These are phyloP conservation scores for Teratosphaeriaceae sp. DNA, from an alignment of 2,329 filamentous ascomycete species.

Conservation along the genomic window DNA sequence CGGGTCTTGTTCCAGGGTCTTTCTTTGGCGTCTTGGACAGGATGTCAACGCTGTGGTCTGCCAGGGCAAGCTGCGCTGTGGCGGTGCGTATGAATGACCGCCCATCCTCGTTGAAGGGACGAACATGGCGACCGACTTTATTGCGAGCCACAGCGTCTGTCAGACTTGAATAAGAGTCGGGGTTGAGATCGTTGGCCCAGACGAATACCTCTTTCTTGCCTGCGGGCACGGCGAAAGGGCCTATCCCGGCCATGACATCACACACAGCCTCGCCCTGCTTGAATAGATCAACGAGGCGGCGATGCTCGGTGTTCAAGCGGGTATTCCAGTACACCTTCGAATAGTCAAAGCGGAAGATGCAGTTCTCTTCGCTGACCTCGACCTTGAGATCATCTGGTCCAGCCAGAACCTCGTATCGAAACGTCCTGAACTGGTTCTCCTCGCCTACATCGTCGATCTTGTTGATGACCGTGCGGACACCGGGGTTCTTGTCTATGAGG, in stretches of 20 bases:
- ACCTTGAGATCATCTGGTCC: slow-evolving; percentile 80
- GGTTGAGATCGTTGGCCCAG: slow-evolving; percentile 96
- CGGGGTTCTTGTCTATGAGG: slow-evolving; percentile 80
- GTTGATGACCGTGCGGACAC: slow-evolving; percentile 86
- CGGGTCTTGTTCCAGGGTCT: slow-evolving; percentile 20
- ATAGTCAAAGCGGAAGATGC: slow-evolving; percentile 89
- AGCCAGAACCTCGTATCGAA: slow-evolving; percentile 82
- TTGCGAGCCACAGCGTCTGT: slow-evolving; percentile 65
- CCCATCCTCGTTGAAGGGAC: slow-evolving; percentile 75
- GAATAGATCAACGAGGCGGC: slow-evolving; percentile 69
- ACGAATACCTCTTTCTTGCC: slow-evolving; percentile 88
- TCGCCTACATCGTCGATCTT: slow-evolving; percentile 85
- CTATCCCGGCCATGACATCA: slow-evolving; percentile 96
- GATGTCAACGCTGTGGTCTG: slow-evolving; percentile 46
- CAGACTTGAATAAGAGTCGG: slow-evolving; percentile 72
- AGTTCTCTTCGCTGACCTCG: slow-evolving; percentile 71
- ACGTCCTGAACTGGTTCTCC: slow-evolving; percentile 82
- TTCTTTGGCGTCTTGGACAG: slow-evolving; percentile 29
- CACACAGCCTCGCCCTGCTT: slow-evolving; percentile 80
- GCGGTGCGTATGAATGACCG: slow-evolving; percentile 69
- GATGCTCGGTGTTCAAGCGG: slow-evolving; percentile 82
- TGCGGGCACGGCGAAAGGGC: slow-evolving; percentile 87
- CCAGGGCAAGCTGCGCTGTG: slow-evolving; percentile 49
- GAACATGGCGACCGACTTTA: slow-evolving; percentile 69
- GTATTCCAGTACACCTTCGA: slow-evolving; percentile 98